Evolutionary conservation across 2,329 filamentous ascomycete genomes (phyloP).

Genomic region (Fusarium nurragi): DNA sequence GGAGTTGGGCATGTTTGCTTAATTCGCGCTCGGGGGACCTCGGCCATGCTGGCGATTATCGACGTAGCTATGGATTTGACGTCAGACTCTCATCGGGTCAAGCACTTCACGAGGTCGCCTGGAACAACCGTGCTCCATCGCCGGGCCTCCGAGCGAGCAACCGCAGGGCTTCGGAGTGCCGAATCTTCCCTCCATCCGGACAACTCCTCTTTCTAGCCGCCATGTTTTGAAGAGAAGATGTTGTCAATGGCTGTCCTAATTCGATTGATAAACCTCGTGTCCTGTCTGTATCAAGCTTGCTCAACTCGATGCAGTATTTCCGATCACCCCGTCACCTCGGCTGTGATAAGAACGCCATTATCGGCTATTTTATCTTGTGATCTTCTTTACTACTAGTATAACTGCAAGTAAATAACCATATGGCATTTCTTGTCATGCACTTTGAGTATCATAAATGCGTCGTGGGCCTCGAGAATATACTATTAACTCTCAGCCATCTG

Average conservation of each 20-base stretch:
- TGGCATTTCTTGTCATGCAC: slow-evolving; percentile 13
- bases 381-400: not conserved
- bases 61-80: slow-evolving; percentile 35
- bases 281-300: slow-evolving; percentile 6
- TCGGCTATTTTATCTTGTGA: slow-evolving; percentile 32
- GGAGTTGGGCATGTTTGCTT: slow-evolving; percentile 14
- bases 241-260: slow-evolving; percentile 10
- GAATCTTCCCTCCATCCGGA: slow-evolving; percentile 41
- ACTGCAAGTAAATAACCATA: not conserved
- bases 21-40: slow-evolving; percentile 36
- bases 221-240: slow-evolving; percentile 4
- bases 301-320: slow-evolving; percentile 25
- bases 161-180: slow-evolving; percentile 39
- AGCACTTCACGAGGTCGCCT: slow-evolving; percentile 20
- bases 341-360: slow-evolving; percentile 12
- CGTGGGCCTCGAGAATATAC: slow-evolving; percentile 24
- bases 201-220: slow-evolving; percentile 12
- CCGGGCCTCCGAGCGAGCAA: slow-evolving; percentile 33
- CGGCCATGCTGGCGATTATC: slow-evolving; percentile 32
- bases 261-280: slow-evolving; percentile 9
- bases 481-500: slow-evolving; percentile 29
- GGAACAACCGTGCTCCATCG: slow-evolving; percentile 37
- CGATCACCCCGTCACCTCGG: slow-evolving; percentile 42
- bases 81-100: too few relatives aligned
- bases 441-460: not conserved